Evolutionary conservation across 129 eudicot species (phyloP).

Genomic region (Artemisia tridentata): DNA sequence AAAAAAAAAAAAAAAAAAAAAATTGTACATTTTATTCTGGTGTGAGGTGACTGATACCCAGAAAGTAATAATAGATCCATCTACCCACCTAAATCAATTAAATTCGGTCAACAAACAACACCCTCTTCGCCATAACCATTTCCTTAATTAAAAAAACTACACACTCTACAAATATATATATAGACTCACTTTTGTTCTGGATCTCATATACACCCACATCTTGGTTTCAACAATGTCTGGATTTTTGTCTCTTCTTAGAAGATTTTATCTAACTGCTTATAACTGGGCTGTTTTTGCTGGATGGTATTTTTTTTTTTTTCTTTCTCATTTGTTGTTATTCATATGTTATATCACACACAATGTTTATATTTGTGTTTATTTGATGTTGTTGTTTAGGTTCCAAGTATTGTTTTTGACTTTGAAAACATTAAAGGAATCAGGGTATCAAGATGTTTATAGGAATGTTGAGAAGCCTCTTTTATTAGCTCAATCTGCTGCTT

Average conservation of each 20-base stretch:
- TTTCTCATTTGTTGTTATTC: not conserved
- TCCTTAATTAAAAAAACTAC: not conserved
- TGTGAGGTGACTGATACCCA: not conserved
- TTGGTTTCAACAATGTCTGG: slow-evolving; percentile 45
- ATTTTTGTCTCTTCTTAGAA: slow-evolving; percentile 39
- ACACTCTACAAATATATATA: not conserved
- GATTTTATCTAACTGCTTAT: slow-evolving; percentile 63
- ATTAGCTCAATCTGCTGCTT: slow-evolving; percentile 92
- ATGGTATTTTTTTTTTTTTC: slow-evolving; percentile 32
- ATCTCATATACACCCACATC: not conserved
- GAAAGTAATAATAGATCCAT: slow-evolving; percentile 22
- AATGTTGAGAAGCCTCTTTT: slow-evolving; percentile 76
- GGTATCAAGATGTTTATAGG: slow-evolving; percentile 72
- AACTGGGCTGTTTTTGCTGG: slow-evolving; percentile 85
- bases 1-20: too few species aligned
- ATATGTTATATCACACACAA: too few species aligned
- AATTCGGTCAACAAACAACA: slow-evolving; percentile 7
- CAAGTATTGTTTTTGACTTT: slow-evolving; percentile 75
- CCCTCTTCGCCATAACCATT: slow-evolving; percentile 9
- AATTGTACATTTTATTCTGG: not conserved
- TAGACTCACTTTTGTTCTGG: slow-evolving; percentile 2
- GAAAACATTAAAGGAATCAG: slow-evolving; percentile 65
- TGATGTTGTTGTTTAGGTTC: slow-evolving; percentile 37
- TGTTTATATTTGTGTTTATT: not conserved
- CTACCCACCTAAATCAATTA: slow-evolving; percentile 48